phyloP scores from a whole-genome alignment of 208 protist species.

The Hexamita inflata region DNA sequence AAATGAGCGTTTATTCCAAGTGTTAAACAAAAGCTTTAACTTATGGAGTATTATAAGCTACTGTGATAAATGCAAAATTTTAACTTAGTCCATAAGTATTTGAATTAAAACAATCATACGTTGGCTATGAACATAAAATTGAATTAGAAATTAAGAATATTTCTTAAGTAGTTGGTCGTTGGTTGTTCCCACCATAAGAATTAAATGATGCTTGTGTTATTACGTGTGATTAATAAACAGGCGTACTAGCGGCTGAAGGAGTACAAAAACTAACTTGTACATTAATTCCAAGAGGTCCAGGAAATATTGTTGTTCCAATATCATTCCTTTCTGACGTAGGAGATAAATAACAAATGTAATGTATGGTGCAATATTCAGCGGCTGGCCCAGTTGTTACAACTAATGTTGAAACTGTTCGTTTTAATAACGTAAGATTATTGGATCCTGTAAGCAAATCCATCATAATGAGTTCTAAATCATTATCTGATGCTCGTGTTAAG shows the following conservation, averaged over 20 bases:
- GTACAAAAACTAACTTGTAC: not conserved
- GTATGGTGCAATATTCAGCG: conserved; percentile 17
- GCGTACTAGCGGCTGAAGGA: not conserved
- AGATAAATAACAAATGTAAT: not conserved
- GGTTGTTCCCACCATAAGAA: not conserved
- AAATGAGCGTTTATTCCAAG: not conserved
- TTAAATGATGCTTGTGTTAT: not conserved
- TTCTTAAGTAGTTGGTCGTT: not conserved
- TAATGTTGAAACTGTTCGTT: not conserved
- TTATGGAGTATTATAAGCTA: not conserved
- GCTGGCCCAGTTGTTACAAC: not conserved
- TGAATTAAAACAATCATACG: not conserved
- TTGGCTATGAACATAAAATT: not conserved
- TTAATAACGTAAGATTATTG: not conserved
- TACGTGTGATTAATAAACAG: not conserved
- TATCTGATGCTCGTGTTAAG: not conserved
- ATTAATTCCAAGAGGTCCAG: not conserved
- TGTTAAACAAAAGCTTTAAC: not conserved
- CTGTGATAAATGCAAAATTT: conserved; percentile 11
- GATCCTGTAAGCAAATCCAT: not conserved
- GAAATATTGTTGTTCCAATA: conserved; percentile 3
- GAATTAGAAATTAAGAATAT: conserved; percentile 1
- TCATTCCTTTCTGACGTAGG: not conserved
- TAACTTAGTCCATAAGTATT: not conserved
- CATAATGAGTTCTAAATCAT: not conserved